A percentile compares a stretch with the other conserved stretches of the same genome.
Evolutionary conservation across 2,329 filamentous ascomycete species (phyloP).

Genomic region (Harringtonia lauricola): DNA sequence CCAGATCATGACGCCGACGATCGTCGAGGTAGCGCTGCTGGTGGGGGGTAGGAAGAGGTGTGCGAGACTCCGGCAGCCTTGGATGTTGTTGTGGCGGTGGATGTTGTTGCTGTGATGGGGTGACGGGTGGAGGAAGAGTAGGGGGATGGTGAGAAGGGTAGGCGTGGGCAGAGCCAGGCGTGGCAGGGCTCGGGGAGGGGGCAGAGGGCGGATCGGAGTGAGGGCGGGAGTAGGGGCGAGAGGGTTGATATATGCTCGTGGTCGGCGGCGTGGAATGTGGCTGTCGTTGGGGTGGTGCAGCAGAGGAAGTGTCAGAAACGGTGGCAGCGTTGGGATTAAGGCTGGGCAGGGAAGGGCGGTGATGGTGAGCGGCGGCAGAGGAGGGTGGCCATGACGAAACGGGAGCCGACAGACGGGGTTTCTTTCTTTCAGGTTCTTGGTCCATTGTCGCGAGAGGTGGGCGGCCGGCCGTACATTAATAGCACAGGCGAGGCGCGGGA

Average conservation of each 20-base stretch:
- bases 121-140: too few relatives aligned
- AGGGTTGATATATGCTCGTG: slow-evolving; percentile 27
- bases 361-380: slow-evolving; percentile 27
- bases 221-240: slow-evolving; percentile 25
- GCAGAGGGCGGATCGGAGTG: not conserved
- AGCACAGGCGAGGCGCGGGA: slow-evolving; percentile 9
- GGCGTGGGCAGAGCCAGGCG: not conserved
- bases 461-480: slow-evolving; percentile 15
- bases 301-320: too few relatives aligned
- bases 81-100: slow-evolving; percentile 2
- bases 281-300: slow-evolving; percentile 20
- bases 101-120: too few relatives aligned
- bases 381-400: slow-evolving; percentile 33
- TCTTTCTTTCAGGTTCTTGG: slow-evolving; percentile 47
- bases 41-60: slow-evolving; percentile 25
- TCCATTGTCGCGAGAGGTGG: slow-evolving; percentile 44
- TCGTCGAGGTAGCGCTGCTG: slow-evolving; percentile 31
- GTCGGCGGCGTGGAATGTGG: slow-evolving; percentile 22
- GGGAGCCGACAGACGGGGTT: slow-evolving; percentile 40
- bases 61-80: not conserved
- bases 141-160: slow-evolving; percentile 2
- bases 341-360: too few relatives aligned
- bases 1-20: slow-evolving; percentile 46
- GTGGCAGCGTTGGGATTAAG: too few relatives aligned
- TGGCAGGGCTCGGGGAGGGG: not conserved